Conservation (phyloP, 2,329 filamentous ascomycete species). For the Lachnellula occidentalis region DNA sequence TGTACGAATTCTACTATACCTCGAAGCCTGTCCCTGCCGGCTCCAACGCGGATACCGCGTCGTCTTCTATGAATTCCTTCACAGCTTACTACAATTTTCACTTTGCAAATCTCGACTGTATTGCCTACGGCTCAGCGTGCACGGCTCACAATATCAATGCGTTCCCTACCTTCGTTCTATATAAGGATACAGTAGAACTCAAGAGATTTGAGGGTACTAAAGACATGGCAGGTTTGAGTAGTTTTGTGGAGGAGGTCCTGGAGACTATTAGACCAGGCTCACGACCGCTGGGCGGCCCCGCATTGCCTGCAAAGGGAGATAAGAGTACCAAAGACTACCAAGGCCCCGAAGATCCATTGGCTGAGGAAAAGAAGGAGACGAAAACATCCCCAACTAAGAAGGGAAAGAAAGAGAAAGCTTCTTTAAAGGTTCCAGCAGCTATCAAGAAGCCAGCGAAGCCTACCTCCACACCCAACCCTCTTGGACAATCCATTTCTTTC, state of each 20-base stretch:
- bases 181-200: constrained; percentile 67
- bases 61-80: constrained; percentile 53
- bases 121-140: constrained; percentile 77
- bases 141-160: constrained; percentile 57
- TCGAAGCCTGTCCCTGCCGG: constrained; percentile 57
- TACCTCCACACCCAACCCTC: constrained; percentile 60
- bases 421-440: constrained; percentile 30
- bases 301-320: constrained; percentile 67
- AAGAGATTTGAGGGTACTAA: constrained; percentile 62
- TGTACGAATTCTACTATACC: constrained; percentile 87
- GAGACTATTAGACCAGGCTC: constrained; percentile 77
- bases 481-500: constrained; percentile 69
- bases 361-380: constrained; percentile 22
- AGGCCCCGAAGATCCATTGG: constrained; percentile 12
- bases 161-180: constrained; percentile 75
- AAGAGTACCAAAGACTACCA: constrained; percentile 31
- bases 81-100: constrained; percentile 82
- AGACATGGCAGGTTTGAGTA: constrained; percentile 59
- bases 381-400: constrained; percentile 11
- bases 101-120: constrained; percentile 81
- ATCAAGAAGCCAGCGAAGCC: constrained; percentile 43
- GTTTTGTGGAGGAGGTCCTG: constrained; percentile 68
- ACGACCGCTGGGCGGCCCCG: constrained; percentile 50
- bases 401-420: neutral
- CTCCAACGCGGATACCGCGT: constrained; percentile 34